phyloP scores from a whole-genome alignment of 2,329 filamentous ascomycete genomes.

The Fusarium annulatum region DNA sequence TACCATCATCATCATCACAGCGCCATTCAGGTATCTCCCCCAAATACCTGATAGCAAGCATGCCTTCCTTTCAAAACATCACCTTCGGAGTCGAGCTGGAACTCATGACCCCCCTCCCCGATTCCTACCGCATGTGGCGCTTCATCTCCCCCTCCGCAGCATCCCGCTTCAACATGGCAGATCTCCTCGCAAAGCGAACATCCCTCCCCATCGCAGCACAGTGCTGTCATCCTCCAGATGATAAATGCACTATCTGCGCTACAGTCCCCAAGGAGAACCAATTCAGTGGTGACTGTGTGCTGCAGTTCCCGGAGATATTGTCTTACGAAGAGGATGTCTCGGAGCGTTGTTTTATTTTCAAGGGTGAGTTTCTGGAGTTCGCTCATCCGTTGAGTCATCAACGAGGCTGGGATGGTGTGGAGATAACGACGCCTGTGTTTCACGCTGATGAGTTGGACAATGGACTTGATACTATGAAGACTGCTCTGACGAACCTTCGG shows the following conservation, averaged over 20 bases:
- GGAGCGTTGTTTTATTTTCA: constrained; percentile 27
- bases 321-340: neutral
- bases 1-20: neutral
- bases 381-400: neutral
- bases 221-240: neutral
- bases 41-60: neutral
- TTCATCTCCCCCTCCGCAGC: neutral
- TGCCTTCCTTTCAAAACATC: neutral
- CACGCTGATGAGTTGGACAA: constrained; percentile 20
- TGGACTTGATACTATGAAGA: constrained; percentile 17
- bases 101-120: constrained; percentile 24
- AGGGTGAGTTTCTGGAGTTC: constrained; percentile 9
- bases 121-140: neutral
- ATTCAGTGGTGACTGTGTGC: neutral
- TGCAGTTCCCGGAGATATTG: neutral
- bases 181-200: neutral
- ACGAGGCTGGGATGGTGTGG: constrained; percentile 26
- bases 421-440: constrained; percentile 39
- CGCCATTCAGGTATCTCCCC: neutral
- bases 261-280: neutral
- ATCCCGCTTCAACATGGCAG: constrained; percentile 9
- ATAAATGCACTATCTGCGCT: constrained; percentile 1
- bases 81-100: constrained; percentile 43
- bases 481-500: constrained; percentile 19
- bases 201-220: constrained; percentile 3